Evolutionary conservation across 768 basidiomycete species (phyloP), one percentile per base, ranked within the genome.

Genomic region (Mycena epipterygia): DNA sequence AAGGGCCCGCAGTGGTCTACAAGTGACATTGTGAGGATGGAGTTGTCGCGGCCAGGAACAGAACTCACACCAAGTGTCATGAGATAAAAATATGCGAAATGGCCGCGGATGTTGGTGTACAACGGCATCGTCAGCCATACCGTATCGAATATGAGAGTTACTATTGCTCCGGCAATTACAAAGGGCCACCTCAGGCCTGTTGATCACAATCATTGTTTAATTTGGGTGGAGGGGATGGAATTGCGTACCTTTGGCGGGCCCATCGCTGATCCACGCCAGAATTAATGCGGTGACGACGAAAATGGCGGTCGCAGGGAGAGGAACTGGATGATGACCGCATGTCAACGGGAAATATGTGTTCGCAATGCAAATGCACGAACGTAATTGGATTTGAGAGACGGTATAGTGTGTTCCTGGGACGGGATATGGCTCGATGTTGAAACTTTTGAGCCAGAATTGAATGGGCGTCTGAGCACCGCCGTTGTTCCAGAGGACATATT

Each of bases 401-500:
- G 68, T 69, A 30, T 33, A 73, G 7, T 51, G 42, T 23, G 17
- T 64, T 32, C 71, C 73, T 1, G 73, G 73, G 19, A 74, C 73
- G 19, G 73, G 73, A 56, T 46, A 72, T 12, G 73, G 73, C 29
- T 74, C 33, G 42, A 69, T 35, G 64, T 74, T 74, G 73, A 74
- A 74, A 33, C 59, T 66, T 71, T 74, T 74, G 30, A 74, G 64
- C 70, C 71, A 74, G 41, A 63, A 74, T 39, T 72, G 70, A 33
- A 74, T 62, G 11, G 73, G 73, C 0, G 73, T 65, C 32, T 74
- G 73, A 27, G 56, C 64, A 3, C 21, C 13, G 33, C 53, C 73
- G 55, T 74, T 74, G 67, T 74, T 74, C 73, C 73, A 74, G 14
- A 74, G 67, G 17, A 72, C 67, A 57, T 74, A 74, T 60, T 68